phyloP scores from a whole-genome alignment of 495 filamentous ascomycete species.

The Tricharina praecox region DNA sequence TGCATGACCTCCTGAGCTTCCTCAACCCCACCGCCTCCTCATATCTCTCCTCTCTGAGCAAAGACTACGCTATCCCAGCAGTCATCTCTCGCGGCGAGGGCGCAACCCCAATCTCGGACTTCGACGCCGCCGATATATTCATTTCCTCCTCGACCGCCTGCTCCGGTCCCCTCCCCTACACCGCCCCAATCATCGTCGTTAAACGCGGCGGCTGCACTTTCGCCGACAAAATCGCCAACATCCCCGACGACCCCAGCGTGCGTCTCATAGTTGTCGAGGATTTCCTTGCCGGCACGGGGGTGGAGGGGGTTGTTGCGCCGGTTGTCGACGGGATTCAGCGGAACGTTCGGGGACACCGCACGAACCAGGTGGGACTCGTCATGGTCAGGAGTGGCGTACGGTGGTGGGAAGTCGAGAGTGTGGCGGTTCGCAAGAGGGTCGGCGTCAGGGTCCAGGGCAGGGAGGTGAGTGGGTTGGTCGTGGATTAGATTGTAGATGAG shows the following conservation, averaged over 20 bases:
- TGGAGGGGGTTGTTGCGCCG: constrained; percentile 34
- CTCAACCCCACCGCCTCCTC: constrained; percentile 8
- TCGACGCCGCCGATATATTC: constrained; percentile 39
- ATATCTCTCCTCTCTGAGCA: background rate
- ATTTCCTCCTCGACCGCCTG: constrained; percentile 53
- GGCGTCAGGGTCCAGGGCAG: constrained; percentile 66
- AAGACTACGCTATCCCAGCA: constrained; percentile 37
- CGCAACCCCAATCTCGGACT: constrained; percentile 54
- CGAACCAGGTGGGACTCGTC: constrained; percentile 60
- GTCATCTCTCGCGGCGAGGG: constrained; percentile 58
- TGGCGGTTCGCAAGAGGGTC: constrained; percentile 65
- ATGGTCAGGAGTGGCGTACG: constrained; percentile 57
- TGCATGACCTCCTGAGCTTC: constrained; percentile 13
- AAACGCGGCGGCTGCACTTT: constrained; percentile 76
- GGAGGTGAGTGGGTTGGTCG: constrained; percentile 60
- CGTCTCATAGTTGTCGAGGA: constrained; percentile 75
- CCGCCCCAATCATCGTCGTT: constrained; percentile 51
- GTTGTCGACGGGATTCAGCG: constrained; percentile 42
- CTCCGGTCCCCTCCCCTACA: constrained; percentile 39
- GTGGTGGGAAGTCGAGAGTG: constrained; percentile 19
- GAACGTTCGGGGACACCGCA: constrained; percentile 53
- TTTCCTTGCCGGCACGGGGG: constrained; percentile 33
- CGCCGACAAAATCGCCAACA: constrained; percentile 61
- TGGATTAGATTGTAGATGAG: too few relatives aligned
- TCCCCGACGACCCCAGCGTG: constrained; percentile 46